Base-by-base conservation (phyloP, 208 protist species). In the Trypanosoma caninum region DNA sequence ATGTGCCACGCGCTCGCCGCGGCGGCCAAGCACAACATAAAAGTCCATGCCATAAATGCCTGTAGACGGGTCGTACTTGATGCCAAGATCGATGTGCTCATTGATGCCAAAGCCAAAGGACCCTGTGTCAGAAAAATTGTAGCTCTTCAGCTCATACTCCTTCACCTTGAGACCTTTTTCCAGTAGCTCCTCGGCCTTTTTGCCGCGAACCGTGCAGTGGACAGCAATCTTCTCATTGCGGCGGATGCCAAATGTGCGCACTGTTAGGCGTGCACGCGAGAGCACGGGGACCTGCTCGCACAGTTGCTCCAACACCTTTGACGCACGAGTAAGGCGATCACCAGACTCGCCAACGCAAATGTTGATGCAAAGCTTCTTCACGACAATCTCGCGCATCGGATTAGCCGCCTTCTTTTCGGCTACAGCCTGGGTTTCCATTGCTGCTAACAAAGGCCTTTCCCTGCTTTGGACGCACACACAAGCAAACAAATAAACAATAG, bases 51-150 rank as follows among this genome's bases (percentile, higher is more conserved):
- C 96, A 76, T 98, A 99, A 63, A 99, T 99, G 90, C 99, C 99
- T 37, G 97, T 99, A 61, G 80, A 88, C 69, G 98, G 98, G 78
- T 99, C 99, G 91, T 99, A 99, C 91, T 99, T 99, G 84, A 99
- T 95, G 66, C 99, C 99, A 45, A 99, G 95, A 94, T 99, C 99
- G 69, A 99, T 99, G 96, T 99, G 99, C 91, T 99, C 99, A 65
- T 96, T 82, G 79, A 99, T 99, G 89, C 99, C 99, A 76, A 99
- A 99, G 69, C 98, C 98, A 72, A 99, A 99, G 97, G 96, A 98
- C 72, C 99, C 99, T 40, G 78, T 98, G 56, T 87, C 64, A 59
- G 89, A 94, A 89, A 99, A 99, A 85, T 98, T 98, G 66, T 84
- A 88, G 53, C 76, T 76, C 79, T 91, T 84, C 56, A 99, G 89